These are phyloP conservation scores for Helotiales sp. DNA, from an alignment of 2,329 filamentous ascomycete genomes.

Conservation along the genomic window DNA sequence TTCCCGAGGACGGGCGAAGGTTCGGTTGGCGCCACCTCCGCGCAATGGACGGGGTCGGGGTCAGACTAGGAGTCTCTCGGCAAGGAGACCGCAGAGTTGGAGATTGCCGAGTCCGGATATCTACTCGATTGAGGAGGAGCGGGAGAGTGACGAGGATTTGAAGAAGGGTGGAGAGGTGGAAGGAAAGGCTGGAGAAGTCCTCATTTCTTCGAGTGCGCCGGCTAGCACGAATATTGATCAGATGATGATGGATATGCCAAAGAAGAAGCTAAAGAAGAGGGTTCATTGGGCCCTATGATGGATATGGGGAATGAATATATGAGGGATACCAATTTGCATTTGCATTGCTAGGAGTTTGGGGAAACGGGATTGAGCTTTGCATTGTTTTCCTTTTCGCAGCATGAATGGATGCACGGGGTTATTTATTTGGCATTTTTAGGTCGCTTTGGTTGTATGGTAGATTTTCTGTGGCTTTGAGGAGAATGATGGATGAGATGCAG, in stretches of 20 bases:
- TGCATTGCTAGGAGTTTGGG: slow-evolving; percentile 19
- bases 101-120: slow-evolving; percentile 42
- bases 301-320: neutral
- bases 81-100: slow-evolving; percentile 40
- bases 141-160: slow-evolving; percentile 33
- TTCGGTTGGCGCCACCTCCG: slow-evolving; percentile 26
- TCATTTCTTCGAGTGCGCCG: slow-evolving; percentile 30
- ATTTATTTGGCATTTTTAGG: neutral
- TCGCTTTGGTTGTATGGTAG: neutral
- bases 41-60: slow-evolving; percentile 33
- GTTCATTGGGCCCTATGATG: slow-evolving; percentile 41
- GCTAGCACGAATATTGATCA: slow-evolving; percentile 24
- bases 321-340: slow-evolving; percentile 6
- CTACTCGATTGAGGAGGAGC: slow-evolving; percentile 41
- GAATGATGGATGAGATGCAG: neutral
- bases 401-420: neutral
- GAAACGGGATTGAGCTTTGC: neutral
- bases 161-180: slow-evolving; percentile 15
- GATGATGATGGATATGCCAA: slow-evolving; percentile 27
- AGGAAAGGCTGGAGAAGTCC: slow-evolving; percentile 1
- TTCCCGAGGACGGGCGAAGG: slow-evolving; percentile 36
- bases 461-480: neutral
- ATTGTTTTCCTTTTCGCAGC: neutral
- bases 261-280: slow-evolving; percentile 40
- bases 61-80: slow-evolving; percentile 36